Percentiles rank a stretch among this genome's conserved stretches.
These are phyloP conservation scores for Pseudonitzschia multistriata DNA, from an alignment of 108 stramenopile genomes.

Conservation along the genomic window DNA sequence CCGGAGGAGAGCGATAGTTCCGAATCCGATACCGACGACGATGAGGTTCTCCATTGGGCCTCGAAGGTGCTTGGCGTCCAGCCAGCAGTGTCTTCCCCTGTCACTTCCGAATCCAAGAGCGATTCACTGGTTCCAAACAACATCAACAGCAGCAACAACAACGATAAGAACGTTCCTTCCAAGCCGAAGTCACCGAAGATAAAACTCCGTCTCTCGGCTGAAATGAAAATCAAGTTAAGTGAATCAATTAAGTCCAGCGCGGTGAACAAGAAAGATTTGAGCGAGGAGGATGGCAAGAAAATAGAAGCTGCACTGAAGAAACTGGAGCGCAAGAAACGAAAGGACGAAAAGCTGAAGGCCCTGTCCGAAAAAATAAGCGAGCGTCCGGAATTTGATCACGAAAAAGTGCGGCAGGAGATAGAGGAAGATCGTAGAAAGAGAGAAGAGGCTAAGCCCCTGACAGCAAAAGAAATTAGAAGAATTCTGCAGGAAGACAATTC, in stretches of 20 bases:
- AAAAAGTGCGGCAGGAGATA: conserved; percentile 21
- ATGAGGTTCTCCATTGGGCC: conserved; percentile 43
- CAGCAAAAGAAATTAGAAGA: conserved; percentile 38
- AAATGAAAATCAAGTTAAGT: neutral
- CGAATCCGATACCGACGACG: conserved; percentile 43
- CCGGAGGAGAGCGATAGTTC: conserved; percentile 3
- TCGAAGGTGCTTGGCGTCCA: conserved; percentile 43
- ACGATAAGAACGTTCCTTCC: too few species aligned
- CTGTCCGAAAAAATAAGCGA: neutral
- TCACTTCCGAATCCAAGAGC: neutral
- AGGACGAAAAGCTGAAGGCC: conserved; percentile 7
- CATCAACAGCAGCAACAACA: neutral
- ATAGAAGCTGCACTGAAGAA: neutral
- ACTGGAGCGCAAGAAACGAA: conserved; percentile 14
- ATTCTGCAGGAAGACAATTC: conserved; percentile 52
- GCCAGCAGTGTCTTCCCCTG: neutral
- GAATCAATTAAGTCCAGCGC: neutral
- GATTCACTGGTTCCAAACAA: neutral
- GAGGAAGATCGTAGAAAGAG: conserved; percentile 42
- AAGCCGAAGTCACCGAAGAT: conserved; percentile 10
- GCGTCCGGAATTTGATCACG: conserved; percentile 16
- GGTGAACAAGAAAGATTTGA: neutral
- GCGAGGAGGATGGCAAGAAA: conserved; percentile 1
- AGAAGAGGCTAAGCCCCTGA: conserved; percentile 47
- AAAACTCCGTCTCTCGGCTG: conserved; percentile 21